Conservation (phyloP, 805 yeast species). For the Candida broadrunensis region DNA sequence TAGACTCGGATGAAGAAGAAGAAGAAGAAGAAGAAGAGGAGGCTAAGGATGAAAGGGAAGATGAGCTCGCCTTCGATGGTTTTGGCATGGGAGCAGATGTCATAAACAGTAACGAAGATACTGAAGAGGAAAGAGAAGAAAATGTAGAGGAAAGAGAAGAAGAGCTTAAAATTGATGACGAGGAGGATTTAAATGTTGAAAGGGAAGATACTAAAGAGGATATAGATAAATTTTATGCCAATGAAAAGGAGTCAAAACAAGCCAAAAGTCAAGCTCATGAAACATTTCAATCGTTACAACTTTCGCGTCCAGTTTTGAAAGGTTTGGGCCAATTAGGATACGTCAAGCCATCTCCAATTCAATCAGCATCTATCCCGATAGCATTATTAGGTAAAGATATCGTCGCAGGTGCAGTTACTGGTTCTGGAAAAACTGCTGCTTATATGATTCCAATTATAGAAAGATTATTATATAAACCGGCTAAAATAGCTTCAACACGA, state of each 20-base stretch:
- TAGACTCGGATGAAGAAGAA: slow-evolving; percentile 18
- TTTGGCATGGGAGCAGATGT: slow-evolving; percentile 44
- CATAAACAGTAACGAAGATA: slow-evolving; percentile 27
- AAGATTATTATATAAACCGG: slow-evolving; percentile 84
- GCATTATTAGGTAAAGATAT: slow-evolving; percentile 93
- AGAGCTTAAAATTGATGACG: slow-evolving; percentile 9
- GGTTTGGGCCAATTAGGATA: slow-evolving; percentile 82
- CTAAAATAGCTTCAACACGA: slow-evolving; percentile 81
- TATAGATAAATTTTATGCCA: slow-evolving; percentile 76
- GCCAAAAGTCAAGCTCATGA: slow-evolving; percentile 53
- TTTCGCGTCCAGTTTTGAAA: slow-evolving; percentile 87
- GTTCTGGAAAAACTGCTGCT: slow-evolving; percentile 99
- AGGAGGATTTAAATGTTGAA: slow-evolving; percentile 17
- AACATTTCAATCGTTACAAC: slow-evolving; percentile 70
- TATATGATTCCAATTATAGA: slow-evolving; percentile 95
- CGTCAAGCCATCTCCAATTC: slow-evolving; percentile 89
- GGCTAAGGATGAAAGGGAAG: slow-evolving; percentile 29
- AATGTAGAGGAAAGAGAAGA: slow-evolving; percentile 22
- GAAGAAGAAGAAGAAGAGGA: slow-evolving; percentile 30
- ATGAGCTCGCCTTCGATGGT: slow-evolving; percentile 43
- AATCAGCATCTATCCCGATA: slow-evolving; percentile 88
- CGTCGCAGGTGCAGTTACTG: slow-evolving; percentile 99
- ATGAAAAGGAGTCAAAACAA: slow-evolving; percentile 42
- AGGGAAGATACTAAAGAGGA: slow-evolving; percentile 71
- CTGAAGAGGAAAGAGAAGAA: slow-evolving; percentile 23